Evolutionary conservation across 768 basidiomycete species (phyloP).

Genomic region (Lyophyllum shimeji): DNA sequence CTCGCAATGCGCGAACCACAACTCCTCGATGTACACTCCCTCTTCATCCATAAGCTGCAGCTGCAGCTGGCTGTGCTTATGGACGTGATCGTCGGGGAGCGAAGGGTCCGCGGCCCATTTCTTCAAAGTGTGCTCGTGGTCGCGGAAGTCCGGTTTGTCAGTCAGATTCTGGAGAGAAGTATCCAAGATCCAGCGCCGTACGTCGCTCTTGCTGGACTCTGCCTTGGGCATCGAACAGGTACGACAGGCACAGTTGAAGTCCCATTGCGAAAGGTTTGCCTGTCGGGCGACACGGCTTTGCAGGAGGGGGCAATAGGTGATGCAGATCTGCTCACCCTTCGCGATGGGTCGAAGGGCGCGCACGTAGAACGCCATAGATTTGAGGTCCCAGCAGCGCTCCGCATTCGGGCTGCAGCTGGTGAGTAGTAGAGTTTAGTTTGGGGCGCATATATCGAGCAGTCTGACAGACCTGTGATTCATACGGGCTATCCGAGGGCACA

Average conservation of each 20-base stretch:
- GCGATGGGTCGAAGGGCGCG: conserved; percentile 17
- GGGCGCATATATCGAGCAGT: background rate
- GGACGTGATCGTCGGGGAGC: conserved; percentile 12
- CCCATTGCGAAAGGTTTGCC: conserved; percentile 6
- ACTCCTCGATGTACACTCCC: background rate
- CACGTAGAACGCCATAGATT: conserved; percentile 4
- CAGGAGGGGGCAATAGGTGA: conserved; percentile 11
- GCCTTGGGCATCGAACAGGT: conserved; percentile 11
- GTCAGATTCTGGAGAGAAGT: background rate
- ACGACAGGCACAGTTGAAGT: conserved; percentile 18
- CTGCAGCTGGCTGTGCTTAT: conserved; percentile 3
- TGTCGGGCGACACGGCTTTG: conserved; percentile 10
- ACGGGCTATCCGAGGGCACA: conserved; percentile 6
- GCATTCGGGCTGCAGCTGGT: conserved; percentile 18
- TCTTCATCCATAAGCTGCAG: conserved; percentile 19
- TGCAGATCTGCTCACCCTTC: conserved; percentile 16
- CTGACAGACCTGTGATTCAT: conserved; percentile 17
- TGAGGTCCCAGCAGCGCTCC: conserved; percentile 9
- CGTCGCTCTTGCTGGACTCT: conserved; percentile 17
- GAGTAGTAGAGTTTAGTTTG: background rate
- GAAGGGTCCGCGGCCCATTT: conserved; percentile 11
- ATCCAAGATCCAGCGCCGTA: conserved; percentile 11
- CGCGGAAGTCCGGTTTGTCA: background rate
- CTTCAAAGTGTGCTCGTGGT: conserved; percentile 9
- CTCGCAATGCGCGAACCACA: conserved; percentile 15